Base-by-base conservation (phyloP, 2,329 filamentous ascomycete species). In the Xylariaceae sp. region DNA sequence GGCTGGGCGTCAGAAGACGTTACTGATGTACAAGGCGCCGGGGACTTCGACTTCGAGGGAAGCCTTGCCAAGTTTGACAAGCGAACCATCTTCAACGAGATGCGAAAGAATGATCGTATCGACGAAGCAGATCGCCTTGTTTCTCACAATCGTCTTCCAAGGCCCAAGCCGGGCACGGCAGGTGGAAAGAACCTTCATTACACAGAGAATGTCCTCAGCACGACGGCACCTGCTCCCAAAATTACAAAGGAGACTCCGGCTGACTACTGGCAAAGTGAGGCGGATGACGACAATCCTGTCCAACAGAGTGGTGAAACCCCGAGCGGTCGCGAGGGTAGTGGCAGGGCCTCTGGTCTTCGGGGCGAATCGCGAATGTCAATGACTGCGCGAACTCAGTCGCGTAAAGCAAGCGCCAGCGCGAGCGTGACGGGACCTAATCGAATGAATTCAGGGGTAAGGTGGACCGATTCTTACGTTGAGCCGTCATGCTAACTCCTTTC, bases 1-100 rank as follows among this genome's bases (percentile, higher is more conserved):
- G 93, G 91, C 2, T 97, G 93, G 92, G 92, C 90, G 3, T 97
- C 93, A 0, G 94, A 97, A 71, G 93, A 97, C 70, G 92, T 93
- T 18, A 97, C 91, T 0, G 94, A 97, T 71, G 90, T 94, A 18
- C 90, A 93, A 74, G 93, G 95, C 71, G 84, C 94, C 79, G 90
- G 89, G 9, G 94, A 97, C 62, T 97, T 97, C 68, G 93, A 97
- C 73, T 97, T 97, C 69, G 87, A 90, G 68, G 87, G 86, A 57
- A 92, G 92, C 65, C 80, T 97, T 37, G 92, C 90, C 51, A 96
- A 96, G 70, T 97, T 97, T 68, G 92, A 97, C 77, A 97, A 97
- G 77, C 85, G 88, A 58, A 87, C 87, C 1, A 85, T 97, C 7
- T 99, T 99, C 71, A 89, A 93, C 65, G 88, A 97, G 74, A 94